These are phyloP conservation scores for Elsinoe ampelina DNA, from an alignment of 2,329 filamentous ascomycete species.

Conservation along the genomic window DNA sequence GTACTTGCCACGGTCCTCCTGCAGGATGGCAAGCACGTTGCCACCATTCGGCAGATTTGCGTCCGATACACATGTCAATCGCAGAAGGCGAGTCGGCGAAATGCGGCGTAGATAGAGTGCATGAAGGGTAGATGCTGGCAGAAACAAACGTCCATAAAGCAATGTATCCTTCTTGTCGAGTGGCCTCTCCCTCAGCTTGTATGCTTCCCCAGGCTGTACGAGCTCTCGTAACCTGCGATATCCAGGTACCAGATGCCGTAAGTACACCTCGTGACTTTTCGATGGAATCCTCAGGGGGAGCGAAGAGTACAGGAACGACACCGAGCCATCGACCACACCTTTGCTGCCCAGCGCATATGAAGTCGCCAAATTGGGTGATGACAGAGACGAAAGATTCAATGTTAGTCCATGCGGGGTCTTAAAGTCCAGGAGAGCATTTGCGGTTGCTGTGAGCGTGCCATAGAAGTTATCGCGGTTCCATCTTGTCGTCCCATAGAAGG, in stretches of 20 bases:
- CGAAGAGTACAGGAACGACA: conserved; percentile 93
- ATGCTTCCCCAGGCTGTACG: conserved; percentile 40
- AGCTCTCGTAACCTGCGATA: conserved; percentile 71
- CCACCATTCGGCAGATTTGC: conserved; percentile 63
- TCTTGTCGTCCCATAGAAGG: conserved; percentile 75
- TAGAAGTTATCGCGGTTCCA: conserved; percentile 94
- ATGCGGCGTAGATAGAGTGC: conserved; percentile 73
- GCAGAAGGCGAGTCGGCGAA: conserved; percentile 67
- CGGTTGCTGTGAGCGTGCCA: conserved; percentile 71
- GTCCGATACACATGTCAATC: conserved; percentile 69
- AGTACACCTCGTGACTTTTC: conserved; percentile 64
- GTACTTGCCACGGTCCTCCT: conserved; percentile 80
- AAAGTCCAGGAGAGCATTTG: conserved; percentile 81
- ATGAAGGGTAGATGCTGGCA: conserved; percentile 78
- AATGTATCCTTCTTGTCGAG: conserved; percentile 49
- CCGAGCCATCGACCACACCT: conserved; percentile 88
- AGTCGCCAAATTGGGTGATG: conserved; percentile 85
- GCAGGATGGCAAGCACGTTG: conserved; percentile 61
- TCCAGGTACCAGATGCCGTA: conserved; percentile 69
- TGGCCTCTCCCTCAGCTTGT: conserved; percentile 42
- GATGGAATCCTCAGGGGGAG: conserved; percentile 60
- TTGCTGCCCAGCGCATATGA: conserved; percentile 86
- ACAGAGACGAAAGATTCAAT: conserved; percentile 80
- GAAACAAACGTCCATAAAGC: conserved; percentile 68
- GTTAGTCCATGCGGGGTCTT: conserved; percentile 74